Conservation (phyloP, 108 stramenopile genomes). For the Heterococcus sp. region DNA sequence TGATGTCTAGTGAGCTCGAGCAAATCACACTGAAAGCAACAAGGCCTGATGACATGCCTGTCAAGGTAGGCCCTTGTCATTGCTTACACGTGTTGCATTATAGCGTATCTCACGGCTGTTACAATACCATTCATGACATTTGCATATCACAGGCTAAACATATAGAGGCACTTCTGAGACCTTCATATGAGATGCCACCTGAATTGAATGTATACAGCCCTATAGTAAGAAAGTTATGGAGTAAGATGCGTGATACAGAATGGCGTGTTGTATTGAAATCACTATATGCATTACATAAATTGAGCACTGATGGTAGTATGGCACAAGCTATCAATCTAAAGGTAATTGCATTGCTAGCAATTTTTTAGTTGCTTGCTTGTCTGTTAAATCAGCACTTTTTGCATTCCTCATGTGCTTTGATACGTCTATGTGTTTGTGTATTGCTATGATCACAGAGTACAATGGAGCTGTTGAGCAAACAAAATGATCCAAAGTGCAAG, state of each 20-base stretch:
- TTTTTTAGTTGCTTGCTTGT: background rate
- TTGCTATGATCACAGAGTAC: background rate
- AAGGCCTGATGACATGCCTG: conserved; percentile 21
- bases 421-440: background rate
- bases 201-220: conserved; percentile 33
- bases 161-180: conserved; percentile 32
- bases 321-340: conserved; percentile 26
- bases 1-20: conserved; percentile 26
- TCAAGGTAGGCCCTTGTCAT: conserved; percentile 5
- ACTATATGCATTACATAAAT: conserved; percentile 23
- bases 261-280: conserved; percentile 34
- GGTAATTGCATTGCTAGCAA: background rate
- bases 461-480: background rate
- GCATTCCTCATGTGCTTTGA: background rate
- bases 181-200: conserved; percentile 19
- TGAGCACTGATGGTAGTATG: conserved; percentile 9
- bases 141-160: conserved; percentile 15
- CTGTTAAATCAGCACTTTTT: background rate
- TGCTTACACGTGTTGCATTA: background rate
- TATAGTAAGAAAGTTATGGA: conserved; percentile 42
- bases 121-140: background rate
- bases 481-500: background rate
- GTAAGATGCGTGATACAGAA: conserved; percentile 21
- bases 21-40: conserved; percentile 22
- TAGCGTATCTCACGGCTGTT: background rate